These are phyloP conservation scores for Cetradonia linearis DNA, from an alignment of 495 filamentous ascomycete species.

Conservation along the genomic window DNA sequence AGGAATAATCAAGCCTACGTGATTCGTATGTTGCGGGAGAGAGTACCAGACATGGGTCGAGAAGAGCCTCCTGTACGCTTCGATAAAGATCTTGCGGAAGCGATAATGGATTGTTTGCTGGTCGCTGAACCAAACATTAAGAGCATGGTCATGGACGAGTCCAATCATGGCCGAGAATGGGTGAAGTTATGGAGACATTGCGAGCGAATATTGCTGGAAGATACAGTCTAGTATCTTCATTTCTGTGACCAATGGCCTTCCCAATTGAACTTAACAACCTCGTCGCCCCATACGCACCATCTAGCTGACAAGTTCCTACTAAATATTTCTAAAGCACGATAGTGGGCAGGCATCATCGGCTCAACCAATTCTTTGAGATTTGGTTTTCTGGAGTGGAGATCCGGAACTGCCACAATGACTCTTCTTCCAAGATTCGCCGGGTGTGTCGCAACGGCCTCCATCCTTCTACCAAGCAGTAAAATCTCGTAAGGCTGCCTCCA, in stretches of 20 bases:
- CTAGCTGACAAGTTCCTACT: slow-evolving; percentile 74
- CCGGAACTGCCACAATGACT: slow-evolving; percentile 71
- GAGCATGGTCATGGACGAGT: slow-evolving; percentile 21
- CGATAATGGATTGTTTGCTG: slow-evolving; percentile 41
- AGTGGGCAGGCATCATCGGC: slow-evolving; percentile 38
- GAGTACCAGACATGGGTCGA: slow-evolving; percentile 46
- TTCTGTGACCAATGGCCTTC: slow-evolving; percentile 51
- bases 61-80: slow-evolving; percentile 46
- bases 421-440: slow-evolving; percentile 32
- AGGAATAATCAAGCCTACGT: slow-evolving; percentile 37
- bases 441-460: slow-evolving; percentile 5
- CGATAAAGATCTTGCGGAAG: slow-evolving; percentile 32
- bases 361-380: slow-evolving; percentile 51
- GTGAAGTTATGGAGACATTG: slow-evolving; percentile 30
- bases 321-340: slow-evolving; percentile 75
- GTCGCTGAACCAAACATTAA: slow-evolving; percentile 42
- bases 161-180: slow-evolving; percentile 22
- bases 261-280: slow-evolving; percentile 61
- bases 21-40: slow-evolving; percentile 40
- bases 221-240: not conserved
- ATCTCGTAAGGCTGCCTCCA: slow-evolving; percentile 86
- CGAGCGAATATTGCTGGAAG: slow-evolving; percentile 31
- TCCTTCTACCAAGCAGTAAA: slow-evolving; percentile 54
- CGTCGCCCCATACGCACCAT: slow-evolving; percentile 86
- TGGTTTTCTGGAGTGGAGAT: slow-evolving; percentile 87